phyloP scores from a whole-genome alignment of 495 filamentous ascomycete genomes.

The Copromyces sp. region DNA sequence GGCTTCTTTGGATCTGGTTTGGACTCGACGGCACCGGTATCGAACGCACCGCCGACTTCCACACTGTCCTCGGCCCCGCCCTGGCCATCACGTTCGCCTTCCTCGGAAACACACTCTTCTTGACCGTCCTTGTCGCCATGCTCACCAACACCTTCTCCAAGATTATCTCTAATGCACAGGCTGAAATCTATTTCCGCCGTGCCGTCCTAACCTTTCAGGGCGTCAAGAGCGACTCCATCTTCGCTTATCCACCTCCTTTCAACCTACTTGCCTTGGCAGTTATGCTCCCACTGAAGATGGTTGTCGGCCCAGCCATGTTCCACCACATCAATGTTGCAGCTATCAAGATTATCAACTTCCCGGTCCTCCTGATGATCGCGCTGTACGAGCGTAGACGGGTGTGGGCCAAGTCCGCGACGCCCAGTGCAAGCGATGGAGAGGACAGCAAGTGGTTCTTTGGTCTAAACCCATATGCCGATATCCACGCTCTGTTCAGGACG shows the following conservation, averaged over 20 bases:
- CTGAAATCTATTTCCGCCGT: constrained; percentile 53
- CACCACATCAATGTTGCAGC: constrained; percentile 51
- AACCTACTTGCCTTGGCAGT: constrained; percentile 50
- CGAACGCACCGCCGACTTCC: constrained; percentile 44
- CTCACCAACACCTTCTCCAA: constrained; percentile 54
- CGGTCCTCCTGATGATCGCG: constrained; percentile 42
- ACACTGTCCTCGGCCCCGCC: constrained; percentile 47
- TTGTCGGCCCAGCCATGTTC: constrained; percentile 45
- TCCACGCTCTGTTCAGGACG: constrained; percentile 48
- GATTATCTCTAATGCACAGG: constrained; percentile 48
- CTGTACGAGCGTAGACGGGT: constrained; percentile 40
- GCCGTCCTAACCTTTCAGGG: constrained; percentile 56
- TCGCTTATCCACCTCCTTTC: constrained; percentile 54
- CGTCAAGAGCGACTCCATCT: constrained; percentile 54
- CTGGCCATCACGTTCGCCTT: constrained; percentile 55
- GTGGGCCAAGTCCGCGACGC: constrained; percentile 20
- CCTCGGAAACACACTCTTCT: constrained; percentile 57
- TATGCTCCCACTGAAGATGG: constrained; percentile 47
- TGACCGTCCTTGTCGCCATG: constrained; percentile 57
- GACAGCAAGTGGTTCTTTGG: constrained; percentile 39
- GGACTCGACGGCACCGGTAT: constrained; percentile 58
- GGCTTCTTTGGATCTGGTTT: constrained; percentile 63
- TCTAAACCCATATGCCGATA: constrained; percentile 48
- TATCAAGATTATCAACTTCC: constrained; percentile 45
- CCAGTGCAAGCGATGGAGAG: constrained; percentile 1